Evolutionary conservation across 768 basidiomycete species (phyloP), one percentile per base, ranked within the genome.

Genomic region (Inosperma sp.): DNA sequence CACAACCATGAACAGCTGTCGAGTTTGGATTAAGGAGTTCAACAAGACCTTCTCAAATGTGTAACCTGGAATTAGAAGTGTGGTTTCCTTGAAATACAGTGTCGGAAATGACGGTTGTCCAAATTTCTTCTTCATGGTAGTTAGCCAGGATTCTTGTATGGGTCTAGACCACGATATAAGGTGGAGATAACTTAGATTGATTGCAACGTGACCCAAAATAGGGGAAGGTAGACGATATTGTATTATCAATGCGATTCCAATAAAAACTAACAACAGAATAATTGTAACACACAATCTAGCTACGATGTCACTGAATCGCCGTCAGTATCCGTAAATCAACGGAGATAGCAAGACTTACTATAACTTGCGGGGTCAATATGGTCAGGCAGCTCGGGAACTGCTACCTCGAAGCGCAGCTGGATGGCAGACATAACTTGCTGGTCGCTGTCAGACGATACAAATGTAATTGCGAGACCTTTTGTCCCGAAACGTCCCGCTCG

Each of bases 401-500:
- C 93, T 25, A 99, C 95, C 66, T 97, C 95, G 74, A 99, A 99
- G 58, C 96, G 74, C 33, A 90, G 84, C 69, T 99, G 96, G 60
- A 99, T 98, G 22, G 86, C 81, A 33, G 84, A 78, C 84, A 99
- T 89, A 53, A 99, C 94, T 68, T 91, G 88, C 65, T 89, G 83
- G 64, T 99, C 96, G 54, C 77, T 82, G 46, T 97, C 94, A 16
- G 86, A 89, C 4, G 95, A 83, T 34, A 97, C 90, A 64, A 95
- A 99, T 1, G 94, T 97, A 67, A 98, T 90, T 14, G 95, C 94
- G 36, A 99, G 86, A 79, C 96, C 96, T 71, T 98, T 98, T 27
- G 96, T 99, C 58, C 96, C 96, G 70, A 99, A 99, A 55, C 96
- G 92, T 58, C 96, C 96, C 58, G 96, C 96, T 75, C 96, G 95